phyloP scores from a whole-genome alignment of 345 rosid species.

The Brassica nigra region DNA sequence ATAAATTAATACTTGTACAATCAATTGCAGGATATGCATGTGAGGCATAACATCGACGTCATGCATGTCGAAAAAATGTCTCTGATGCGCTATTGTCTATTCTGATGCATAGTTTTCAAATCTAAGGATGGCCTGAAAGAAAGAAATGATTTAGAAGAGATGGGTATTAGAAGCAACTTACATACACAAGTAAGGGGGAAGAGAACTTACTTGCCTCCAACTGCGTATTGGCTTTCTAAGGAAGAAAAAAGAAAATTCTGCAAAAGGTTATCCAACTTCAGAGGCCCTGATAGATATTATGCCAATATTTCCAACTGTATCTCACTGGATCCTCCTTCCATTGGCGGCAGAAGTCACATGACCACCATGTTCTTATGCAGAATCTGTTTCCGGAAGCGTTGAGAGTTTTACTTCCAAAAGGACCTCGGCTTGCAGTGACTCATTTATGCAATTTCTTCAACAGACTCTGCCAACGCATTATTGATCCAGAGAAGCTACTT shows the following conservation, averaged over 20 bases:
- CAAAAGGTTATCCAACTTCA: too few species aligned
- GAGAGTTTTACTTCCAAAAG: background rate
- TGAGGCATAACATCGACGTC: too few species aligned
- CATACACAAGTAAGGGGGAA: background rate
- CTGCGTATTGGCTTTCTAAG: background rate
- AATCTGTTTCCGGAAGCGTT: background rate
- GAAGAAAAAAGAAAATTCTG: background rate
- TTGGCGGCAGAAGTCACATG: too few species aligned
- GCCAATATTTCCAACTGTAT: too few species aligned
- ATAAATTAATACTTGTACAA: too few species aligned
- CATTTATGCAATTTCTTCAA: background rate
- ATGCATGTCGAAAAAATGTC: too few species aligned
- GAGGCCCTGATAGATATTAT: too few species aligned
- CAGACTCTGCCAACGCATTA: background rate
- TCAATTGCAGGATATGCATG: too few species aligned
- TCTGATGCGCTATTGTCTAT: too few species aligned
- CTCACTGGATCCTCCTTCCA: too few species aligned
- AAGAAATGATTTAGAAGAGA: background rate
- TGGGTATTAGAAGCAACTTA: too few species aligned
- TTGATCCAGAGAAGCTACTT: background rate
- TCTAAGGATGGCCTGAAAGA: background rate
- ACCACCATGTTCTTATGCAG: too few species aligned
- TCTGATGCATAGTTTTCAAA: background rate
- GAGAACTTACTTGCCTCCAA: background rate
- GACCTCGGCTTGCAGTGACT: background rate